Evolutionary conservation across 345 rosid genomes (phyloP).

Genomic region (Eucalyptus pauciflora): DNA sequence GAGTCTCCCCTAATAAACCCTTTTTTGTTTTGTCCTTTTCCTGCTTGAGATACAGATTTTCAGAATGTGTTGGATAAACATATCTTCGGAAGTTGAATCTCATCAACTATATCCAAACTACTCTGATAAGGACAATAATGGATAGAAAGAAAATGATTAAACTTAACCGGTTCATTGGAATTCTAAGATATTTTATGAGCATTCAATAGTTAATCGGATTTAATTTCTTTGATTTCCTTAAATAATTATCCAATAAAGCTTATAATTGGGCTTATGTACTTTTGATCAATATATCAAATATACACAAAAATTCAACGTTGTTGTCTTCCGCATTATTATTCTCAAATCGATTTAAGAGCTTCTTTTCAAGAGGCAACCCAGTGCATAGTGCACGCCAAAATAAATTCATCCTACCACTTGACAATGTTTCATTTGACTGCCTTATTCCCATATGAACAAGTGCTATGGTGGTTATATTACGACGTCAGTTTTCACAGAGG

Average conservation of each 20-base stretch:
- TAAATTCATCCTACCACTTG: background rate
- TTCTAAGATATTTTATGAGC: background rate
- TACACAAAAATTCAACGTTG: no score
- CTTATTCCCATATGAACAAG: background rate
- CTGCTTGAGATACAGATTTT: background rate
- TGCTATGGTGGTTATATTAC: background rate
- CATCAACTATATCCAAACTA: background rate
- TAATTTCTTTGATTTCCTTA: background rate
- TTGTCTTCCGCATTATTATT: background rate
- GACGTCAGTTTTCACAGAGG: accelerated
- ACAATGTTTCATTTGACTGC: background rate
- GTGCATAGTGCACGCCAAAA: background rate
- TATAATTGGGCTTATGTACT: background rate
- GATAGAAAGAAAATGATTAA: background rate
- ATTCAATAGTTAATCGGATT: background rate
- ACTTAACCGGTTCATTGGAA: background rate
- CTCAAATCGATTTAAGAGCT: background rate
- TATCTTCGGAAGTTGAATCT: background rate
- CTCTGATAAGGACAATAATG: background rate
- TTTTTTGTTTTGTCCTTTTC: accelerated
- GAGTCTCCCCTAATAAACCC: background rate
- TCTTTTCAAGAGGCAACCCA: background rate
- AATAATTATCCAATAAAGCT: background rate
- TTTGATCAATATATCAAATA: background rate
- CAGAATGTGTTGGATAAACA: background rate